These are phyloP conservation scores for Diaporthe vaccinii DNA, from an alignment of 2,329 filamentous ascomycete genomes.

Conservation along the genomic window DNA sequence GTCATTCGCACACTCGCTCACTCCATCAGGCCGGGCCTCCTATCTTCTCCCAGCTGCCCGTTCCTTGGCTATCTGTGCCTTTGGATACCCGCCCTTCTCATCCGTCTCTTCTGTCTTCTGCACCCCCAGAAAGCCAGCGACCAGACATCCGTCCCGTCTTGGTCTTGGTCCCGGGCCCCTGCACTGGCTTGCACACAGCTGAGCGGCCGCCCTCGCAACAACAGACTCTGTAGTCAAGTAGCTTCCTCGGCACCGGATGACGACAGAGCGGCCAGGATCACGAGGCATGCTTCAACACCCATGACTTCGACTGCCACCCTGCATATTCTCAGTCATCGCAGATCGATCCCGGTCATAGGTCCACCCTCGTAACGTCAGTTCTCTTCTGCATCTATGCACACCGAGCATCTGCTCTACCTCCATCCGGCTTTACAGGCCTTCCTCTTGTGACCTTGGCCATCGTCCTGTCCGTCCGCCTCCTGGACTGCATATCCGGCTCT, in stretches of 20 bases:
- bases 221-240: conserved; percentile 28
- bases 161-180: background rate
- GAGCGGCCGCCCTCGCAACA: conserved; percentile 15
- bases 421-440: conserved; percentile 15
- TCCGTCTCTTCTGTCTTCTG: background rate
- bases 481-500: conserved; percentile 24
- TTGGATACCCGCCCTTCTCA: background rate
- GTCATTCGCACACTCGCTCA: conserved; percentile 10
- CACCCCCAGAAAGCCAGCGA: background rate
- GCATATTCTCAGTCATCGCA: conserved; percentile 33
- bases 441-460: conserved; percentile 35
- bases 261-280: conserved; percentile 41
- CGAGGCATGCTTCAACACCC: conserved; percentile 39
- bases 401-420: conserved; percentile 32
- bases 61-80: conserved; percentile 18
- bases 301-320: conserved; percentile 40
- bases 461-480: conserved; percentile 11
- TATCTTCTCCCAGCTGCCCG: conserved; percentile 2
- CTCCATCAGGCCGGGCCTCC: conserved; percentile 22
- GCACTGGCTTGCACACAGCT: conserved; percentile 8
- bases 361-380: conserved; percentile 31
- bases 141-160: background rate
- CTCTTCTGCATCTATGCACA: conserved; percentile 27
- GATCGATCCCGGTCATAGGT: conserved; percentile 38
- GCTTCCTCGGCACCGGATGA: conserved; percentile 38